Base-by-base conservation (phyloP, 148 eudicot species). In the Polygonum maritimum region DNA sequence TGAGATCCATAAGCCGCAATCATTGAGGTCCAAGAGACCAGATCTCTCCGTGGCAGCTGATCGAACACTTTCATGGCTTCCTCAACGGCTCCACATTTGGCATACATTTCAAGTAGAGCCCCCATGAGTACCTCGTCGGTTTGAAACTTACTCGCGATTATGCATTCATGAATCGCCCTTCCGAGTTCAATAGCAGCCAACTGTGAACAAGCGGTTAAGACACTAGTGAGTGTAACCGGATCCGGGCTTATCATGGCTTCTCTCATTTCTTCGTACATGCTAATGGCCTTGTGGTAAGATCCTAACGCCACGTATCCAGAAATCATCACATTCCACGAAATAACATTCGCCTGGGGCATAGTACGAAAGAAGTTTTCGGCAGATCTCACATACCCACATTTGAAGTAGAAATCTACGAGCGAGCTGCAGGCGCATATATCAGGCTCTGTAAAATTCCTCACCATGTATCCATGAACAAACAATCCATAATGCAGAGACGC, bases 271-370 rank as follows among this genome's bases (percentile, higher is more conserved):
- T 57, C 75, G 41, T 73, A 86, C 16, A 73, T 72, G 15, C 51
- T 69, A 45, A 86, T 80, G 13, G 87, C 87, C 65, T 86, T 85
- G 48, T 78, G 77, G 73, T 82, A 82, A 65, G 55, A 82, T 26
- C 89, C 87, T 15, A 65, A 47, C 33, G 84, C 52, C 65, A 84
- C 85, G 73, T 84, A 84, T 12, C 89, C 89, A 41, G 89, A 81
- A 19, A 86, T 86, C 89, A 86, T 82, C 69, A 84, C 80, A 57
- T 86, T 86, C 89, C 87, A 86, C 41, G 76, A 71, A n/a, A 80
- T 81, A 5, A 77, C 82, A 76, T 84, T 69, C 7, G 58, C 74
- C 62, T 76, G 84, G 14, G 78, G 71, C 83, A 78, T 84, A 54
- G 54, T 47, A 16, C 19, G 41, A 69, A 86, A 86, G 65, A 82